Evolutionary conservation across 2,329 filamentous ascomycete species (phyloP), one percentile per base, ranked within the genome.

Genomic region (Fusarium fujikuroi): DNA sequence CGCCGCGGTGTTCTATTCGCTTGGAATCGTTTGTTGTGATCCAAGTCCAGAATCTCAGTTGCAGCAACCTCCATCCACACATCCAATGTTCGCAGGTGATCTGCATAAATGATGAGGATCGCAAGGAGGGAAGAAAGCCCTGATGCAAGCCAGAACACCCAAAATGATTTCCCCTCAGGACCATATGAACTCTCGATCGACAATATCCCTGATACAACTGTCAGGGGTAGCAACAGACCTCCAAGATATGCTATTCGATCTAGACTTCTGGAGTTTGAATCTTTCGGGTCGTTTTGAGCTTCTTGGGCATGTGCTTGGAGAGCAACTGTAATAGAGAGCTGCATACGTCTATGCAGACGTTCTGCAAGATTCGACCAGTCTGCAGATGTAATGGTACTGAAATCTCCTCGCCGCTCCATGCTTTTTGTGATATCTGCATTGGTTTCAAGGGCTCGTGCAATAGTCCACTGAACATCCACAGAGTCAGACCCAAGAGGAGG

Each of bases 201-300:
- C 19, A 88, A 79, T 14, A 88, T 81, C 18, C 84, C 81, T 1
- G 85, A 84, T 9, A 88, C 83, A 19, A 88, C 81, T 8, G 84
- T 85, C 23, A 87, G 75, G 5, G 86, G 86, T 2, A 87, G 81
- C 9, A 88, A 78, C 2, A 87, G 75, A 1, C 85, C 86, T 53
- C 86, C 86, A 16, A 88, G 80, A 76, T 88, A 88, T 3, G 84
- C 80, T 19, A 88, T 83, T 10, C 86, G 84, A 76, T 86, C 83
- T 12, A 87, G 80, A 25, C 83, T 81, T 21, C 82, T 80, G 60
- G 84, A 75, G 69, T 83, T 83, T 61, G 81, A 78, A 37, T 82
- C 79, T 10, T 73, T 75, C 2, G 69, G 50, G 5, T 71, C 62
- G 5, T 63, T 40, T 5, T 61, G 70, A 8, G 56, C 64, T 36